These are phyloP conservation scores for Zasmidium angulare DNA, from an alignment of 2,329 filamentous ascomycete species.

Conservation along the genomic window DNA sequence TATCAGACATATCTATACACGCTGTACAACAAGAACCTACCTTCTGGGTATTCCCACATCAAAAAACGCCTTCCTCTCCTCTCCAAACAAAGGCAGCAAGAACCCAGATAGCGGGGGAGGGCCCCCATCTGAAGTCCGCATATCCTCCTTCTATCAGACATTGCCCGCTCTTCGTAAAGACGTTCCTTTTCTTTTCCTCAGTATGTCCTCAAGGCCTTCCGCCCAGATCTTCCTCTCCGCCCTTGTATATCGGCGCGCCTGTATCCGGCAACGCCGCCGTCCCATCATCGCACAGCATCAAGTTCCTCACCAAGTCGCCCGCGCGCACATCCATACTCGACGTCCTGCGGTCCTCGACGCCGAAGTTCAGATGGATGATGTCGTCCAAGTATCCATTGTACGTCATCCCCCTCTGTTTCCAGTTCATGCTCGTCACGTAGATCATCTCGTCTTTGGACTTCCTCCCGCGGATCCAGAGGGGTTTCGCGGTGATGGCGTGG, in stretches of 20 bases:
- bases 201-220: no score
- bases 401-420: constrained; percentile 48
- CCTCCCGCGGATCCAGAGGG: constrained; percentile 58
- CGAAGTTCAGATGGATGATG: constrained; percentile 56
- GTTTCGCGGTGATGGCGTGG: constrained; percentile 50
- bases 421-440: constrained; percentile 58
- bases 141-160: no score
- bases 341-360: constrained; percentile 53
- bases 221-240: no score
- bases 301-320: constrained; percentile 45
- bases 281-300: constrained; percentile 7
- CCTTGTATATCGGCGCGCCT: no score
- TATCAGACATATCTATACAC: no score
- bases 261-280: not conserved
- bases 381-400: constrained; percentile 61
- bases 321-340: constrained; percentile 55
- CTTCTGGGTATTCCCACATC: no score
- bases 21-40: no score
- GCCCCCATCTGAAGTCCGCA: no score
- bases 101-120: no score
- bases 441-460: constrained; percentile 53
- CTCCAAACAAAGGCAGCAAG: no score
- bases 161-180: no score
- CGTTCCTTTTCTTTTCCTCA: not conserved
- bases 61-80: no score